phyloP scores from a whole-genome alignment of 768 basidiomycete species.

The Lactarius pseudohatsudake region DNA sequence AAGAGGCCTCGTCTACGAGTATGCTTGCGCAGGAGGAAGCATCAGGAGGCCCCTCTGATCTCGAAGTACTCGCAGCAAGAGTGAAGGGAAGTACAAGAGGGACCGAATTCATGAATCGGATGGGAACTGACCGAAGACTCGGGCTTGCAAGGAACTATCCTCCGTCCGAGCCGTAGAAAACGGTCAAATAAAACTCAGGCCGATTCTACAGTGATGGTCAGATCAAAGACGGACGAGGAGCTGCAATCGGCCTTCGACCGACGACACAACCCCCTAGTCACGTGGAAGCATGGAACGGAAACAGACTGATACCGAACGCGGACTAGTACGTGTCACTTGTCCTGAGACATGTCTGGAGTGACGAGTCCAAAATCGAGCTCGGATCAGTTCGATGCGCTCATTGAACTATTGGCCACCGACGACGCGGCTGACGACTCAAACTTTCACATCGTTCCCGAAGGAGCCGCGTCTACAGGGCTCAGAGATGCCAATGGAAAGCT shows the following conservation, averaged over 20 bases:
- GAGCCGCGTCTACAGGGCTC: constrained; percentile 14
- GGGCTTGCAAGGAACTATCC: too few relatives aligned
- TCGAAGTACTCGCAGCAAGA: constrained; percentile 4
- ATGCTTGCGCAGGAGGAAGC: not conserved
- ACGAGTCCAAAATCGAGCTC: not conserved
- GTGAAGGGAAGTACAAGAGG: constrained; percentile 23
- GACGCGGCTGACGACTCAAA: constrained; percentile 23
- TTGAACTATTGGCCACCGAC: constrained; percentile 29
- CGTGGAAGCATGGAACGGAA: not conserved
- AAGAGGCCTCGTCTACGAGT: constrained; percentile 18
- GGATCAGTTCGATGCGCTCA: constrained; percentile 29
- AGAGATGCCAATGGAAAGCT: constrained; percentile 26
- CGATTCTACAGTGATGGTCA: not conserved
- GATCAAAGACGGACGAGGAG: not conserved
- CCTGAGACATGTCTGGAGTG: constrained; percentile 6
- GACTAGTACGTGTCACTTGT: not conserved
- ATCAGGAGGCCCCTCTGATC: constrained; percentile 2
- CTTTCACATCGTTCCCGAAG: constrained; percentile 19
- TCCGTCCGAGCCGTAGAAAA: not conserved
- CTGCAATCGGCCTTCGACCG: not conserved
- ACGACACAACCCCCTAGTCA: not conserved
- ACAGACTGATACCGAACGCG: too few relatives aligned
- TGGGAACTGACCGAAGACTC: too few relatives aligned
- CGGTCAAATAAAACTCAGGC: not conserved
- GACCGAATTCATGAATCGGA: constrained; percentile 21